Evolutionary conservation across 805 yeast genomes (phyloP).

Genomic region (Hanseniaspora occidentalis): DNA sequence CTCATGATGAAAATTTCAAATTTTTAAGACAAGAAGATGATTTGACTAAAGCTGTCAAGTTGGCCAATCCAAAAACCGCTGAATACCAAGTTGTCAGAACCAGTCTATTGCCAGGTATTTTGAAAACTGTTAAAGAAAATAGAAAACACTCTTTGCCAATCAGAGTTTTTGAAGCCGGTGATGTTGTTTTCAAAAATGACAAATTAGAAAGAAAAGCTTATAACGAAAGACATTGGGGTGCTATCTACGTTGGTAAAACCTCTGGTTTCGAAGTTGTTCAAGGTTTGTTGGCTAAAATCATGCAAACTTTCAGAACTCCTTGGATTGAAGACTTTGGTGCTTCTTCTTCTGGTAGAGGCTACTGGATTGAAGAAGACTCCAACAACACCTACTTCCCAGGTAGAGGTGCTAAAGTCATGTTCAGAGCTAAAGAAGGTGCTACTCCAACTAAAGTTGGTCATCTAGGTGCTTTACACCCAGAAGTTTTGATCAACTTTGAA

Average conservation of each 20-base stretch:
- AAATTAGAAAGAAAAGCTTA: slow-evolving; percentile 75
- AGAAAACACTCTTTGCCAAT: slow-evolving; percentile 92
- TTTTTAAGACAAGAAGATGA: slow-evolving; percentile 68
- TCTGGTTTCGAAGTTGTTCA: slow-evolving; percentile 92
- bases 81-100: slow-evolving; percentile 99
- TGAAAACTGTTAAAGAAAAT: slow-evolving; percentile 92
- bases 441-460: slow-evolving; percentile 56
- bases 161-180: slow-evolving; percentile 91
- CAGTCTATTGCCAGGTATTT: slow-evolving; percentile 81
- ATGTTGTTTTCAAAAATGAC: slow-evolving; percentile 76
- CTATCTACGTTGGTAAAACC: slow-evolving; percentile 85
- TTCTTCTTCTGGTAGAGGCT: slow-evolving; percentile 52
- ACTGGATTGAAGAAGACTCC: slow-evolving; percentile 68
- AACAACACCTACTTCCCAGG: slow-evolving; percentile 87
- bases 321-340: slow-evolving; percentile 51
- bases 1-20: slow-evolving; percentile 93
- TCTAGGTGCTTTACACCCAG: slow-evolving; percentile 93
- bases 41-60: slow-evolving; percentile 66
- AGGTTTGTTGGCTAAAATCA: slow-evolving; percentile 86
- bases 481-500: slow-evolving; percentile 75
- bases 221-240: slow-evolving; percentile 92
- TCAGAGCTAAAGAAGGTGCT: slow-evolving; percentile 51
- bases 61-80: slow-evolving; percentile 91
- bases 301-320: slow-evolving; percentile 88
- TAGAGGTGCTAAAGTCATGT: slow-evolving; percentile 83